These are phyloP conservation scores for Fragaria vesca DNA, from an alignment of 306 rosid genomes.

Conservation along the genomic window DNA sequence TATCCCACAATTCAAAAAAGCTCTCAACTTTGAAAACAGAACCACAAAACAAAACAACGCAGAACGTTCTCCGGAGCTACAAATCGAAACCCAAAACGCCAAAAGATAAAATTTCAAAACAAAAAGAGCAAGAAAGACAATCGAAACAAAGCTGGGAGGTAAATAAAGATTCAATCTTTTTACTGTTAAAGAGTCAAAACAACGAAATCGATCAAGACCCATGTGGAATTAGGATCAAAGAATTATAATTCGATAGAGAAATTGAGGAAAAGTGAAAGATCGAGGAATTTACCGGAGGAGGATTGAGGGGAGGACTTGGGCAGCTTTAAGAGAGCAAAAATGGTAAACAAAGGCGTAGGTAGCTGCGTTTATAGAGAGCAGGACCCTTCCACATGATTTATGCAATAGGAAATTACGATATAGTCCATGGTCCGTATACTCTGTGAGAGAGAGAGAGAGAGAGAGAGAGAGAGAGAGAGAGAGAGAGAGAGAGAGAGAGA, in stretches of 20 bases:
- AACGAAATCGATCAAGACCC: slow-evolving; percentile 7
- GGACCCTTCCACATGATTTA: background rate
- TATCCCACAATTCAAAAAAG: background rate
- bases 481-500: no score
- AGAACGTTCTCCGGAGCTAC: background rate
- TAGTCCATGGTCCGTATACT: background rate
- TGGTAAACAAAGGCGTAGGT: background rate
- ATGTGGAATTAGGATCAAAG: background rate
- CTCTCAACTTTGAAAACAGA: background rate
- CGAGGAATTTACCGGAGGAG: slow-evolving; percentile 14
- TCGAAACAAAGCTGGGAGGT: background rate
- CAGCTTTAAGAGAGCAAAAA: background rate
- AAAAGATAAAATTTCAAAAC: background rate
- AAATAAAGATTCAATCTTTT: slow-evolving; percentile 6
- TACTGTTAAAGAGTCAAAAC: background rate
- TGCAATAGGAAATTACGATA: background rate
- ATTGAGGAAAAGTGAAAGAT: background rate
- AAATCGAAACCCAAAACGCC: background rate
- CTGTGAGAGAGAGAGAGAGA: no score
- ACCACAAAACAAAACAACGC: background rate
- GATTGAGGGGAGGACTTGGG: background rate
- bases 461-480: no score
- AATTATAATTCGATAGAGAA: background rate
- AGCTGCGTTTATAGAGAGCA: background rate
- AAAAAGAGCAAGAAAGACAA: background rate